phyloP scores from a whole-genome alignment of 148 eudicot genomes.

The Pouteria glomerata region DNA sequence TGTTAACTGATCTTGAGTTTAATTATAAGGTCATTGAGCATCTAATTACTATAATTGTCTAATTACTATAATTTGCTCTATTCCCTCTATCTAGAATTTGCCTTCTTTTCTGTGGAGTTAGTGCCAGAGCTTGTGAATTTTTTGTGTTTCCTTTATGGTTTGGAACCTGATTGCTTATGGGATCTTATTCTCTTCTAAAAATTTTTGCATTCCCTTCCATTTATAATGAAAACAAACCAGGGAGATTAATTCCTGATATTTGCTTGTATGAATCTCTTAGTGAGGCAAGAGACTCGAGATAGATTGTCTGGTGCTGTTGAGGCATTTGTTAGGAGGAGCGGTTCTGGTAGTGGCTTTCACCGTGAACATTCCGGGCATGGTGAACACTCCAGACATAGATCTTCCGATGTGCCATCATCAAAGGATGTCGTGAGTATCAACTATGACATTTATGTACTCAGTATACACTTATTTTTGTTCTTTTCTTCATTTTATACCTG shows the following conservation, averaged over 20 bases:
- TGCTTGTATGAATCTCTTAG: constrained; percentile 13
- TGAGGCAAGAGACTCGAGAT: constrained; percentile 66
- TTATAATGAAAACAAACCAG: neutral
- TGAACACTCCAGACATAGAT: constrained; percentile 45
- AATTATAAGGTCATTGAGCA: neutral
- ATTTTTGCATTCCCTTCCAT: neutral
- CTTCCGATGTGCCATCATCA: constrained; percentile 50
- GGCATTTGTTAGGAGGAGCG: constrained; percentile 65
- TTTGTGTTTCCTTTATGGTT: neutral
- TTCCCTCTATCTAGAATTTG: neutral
- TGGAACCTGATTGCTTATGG: neutral
- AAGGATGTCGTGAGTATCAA: constrained; percentile 58
- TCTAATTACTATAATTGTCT: neutral
- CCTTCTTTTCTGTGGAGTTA: neutral
- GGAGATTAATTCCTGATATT: neutral
- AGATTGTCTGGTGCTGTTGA: constrained; percentile 75
- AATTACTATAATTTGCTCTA: neutral
- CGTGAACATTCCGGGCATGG: constrained; percentile 59
- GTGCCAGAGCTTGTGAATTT: neutral
- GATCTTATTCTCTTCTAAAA: neutral
- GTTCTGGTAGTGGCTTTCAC: constrained; percentile 45
- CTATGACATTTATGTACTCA: neutral
- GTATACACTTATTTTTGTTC: neutral
- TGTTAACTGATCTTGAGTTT: neutral
- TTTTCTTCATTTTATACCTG: neutral